Evolutionary conservation across 139 green algal species (phyloP), one percentile per base, ranked within the genome.

Genomic region (Chlamydomonas schloesseri): DNA sequence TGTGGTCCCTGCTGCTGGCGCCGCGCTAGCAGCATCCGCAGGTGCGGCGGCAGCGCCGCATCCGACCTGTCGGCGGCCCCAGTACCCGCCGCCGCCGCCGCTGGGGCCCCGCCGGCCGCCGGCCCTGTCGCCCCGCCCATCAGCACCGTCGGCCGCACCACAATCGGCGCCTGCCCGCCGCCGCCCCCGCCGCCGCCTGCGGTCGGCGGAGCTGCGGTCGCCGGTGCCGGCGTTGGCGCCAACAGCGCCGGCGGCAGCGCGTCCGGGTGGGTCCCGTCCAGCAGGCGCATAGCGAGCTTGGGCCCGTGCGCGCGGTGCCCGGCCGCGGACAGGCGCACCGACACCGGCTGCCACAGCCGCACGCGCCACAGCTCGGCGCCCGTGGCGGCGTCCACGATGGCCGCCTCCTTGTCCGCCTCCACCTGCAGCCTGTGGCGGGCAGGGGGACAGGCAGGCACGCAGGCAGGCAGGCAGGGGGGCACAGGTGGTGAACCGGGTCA

Each of bases 301-400:
- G 92, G 92, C 28, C 92, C 91, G 75, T 95, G 92, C 18, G 89
- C 89, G 4, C 91, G 34, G 65, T 85, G 91, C 11, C 78, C 88
- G 29, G 90, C 75, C 0, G 91, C 91, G 3, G 75, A 50, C 83
- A 94, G 60, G 47, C 89, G 83, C 34, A 94, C 90, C 86, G 90
- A 93, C 46, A 93, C 69, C 15, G 58, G 73, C 75, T 93, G 87
- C 75, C 88, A 86, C 71, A 71, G 73, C 34, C 21, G 47, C 76
- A 36, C 70, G 36, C 20, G 0, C 72, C 86, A 90, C n/a, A 71
- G 14, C 37, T 34, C 65, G 3, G 21, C 69, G 29, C 46, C 81
- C 29, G 37, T 65, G 87, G 28, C 42, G 9, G 60, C 50, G 85
- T 86, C 60, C 24, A 4, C 8, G 78, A 88, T 83, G 64, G 47